Evolutionary conservation across 345 rosid species (phyloP).

Genomic region (Garcia nutans): DNA sequence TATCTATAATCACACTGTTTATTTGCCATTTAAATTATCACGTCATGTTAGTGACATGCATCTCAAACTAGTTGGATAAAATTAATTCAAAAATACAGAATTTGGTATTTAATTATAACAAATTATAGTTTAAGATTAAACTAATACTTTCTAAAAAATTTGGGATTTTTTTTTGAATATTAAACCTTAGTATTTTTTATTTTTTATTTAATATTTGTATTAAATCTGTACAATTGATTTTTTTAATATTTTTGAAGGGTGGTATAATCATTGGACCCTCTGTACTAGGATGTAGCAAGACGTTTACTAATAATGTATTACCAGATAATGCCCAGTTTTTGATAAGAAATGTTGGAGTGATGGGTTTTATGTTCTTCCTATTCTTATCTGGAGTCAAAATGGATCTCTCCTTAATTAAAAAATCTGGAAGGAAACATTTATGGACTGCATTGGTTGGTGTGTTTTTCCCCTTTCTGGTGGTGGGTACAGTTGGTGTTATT

Average conservation of each 20-base stretch:
- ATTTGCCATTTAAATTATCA: too few species aligned
- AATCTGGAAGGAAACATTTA: constrained; percentile 17
- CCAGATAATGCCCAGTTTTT: constrained; percentile 47
- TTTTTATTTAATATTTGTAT: too few species aligned
- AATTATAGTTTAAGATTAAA: too few species aligned
- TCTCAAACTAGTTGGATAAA: too few species aligned
- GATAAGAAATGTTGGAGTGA: constrained; percentile 43
- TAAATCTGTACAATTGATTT: not conserved
- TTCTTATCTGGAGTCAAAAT: constrained; percentile 25
- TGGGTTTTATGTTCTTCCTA: constrained; percentile 27
- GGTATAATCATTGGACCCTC: constrained; percentile 82
- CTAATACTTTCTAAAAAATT: too few species aligned
- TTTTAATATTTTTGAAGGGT: constrained; percentile 43
- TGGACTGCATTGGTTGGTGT: constrained; percentile 3
- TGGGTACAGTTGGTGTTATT: not conserved
- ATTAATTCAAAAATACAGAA: too few species aligned
- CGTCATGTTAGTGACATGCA: too few species aligned
- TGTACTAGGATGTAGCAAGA: constrained; percentile 45
- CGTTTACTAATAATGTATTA: constrained; percentile 29
- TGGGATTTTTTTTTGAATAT: too few species aligned
- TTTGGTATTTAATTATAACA: too few species aligned
- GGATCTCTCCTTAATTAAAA: constrained; percentile 14
- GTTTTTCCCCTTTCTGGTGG: not conserved
- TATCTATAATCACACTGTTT: too few species aligned
- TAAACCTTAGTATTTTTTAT: too few species aligned